These are phyloP conservation scores for Trifolium repens DNA, from an alignment of 306 rosid genomes.

Conservation along the genomic window DNA sequence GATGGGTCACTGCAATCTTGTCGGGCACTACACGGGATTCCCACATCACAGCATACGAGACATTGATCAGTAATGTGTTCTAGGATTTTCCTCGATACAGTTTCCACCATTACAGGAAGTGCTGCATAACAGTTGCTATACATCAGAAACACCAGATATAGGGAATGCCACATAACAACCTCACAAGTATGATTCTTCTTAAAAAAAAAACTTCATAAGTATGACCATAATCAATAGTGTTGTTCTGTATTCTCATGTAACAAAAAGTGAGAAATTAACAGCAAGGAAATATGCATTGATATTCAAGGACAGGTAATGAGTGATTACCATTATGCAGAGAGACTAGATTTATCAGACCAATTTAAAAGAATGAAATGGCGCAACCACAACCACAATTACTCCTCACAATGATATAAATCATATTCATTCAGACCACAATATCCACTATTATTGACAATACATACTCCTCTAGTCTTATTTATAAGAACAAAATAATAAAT, in stretches of 20 bases:
- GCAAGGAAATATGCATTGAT: conserved; percentile 27
- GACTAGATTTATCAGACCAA: too few species aligned
- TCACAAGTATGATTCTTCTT: neutral
- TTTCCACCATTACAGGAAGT: conserved; percentile 90
- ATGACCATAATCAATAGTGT: conserved; percentile 15
- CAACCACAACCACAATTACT: too few species aligned
- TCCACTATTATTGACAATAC: neutral
- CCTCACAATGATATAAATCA: conserved; percentile 19
- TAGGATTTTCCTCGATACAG: conserved; percentile 70
- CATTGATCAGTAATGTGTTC: conserved; percentile 94
- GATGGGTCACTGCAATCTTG: conserved; percentile 90
- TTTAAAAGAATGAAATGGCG: too few species aligned
- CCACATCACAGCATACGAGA: conserved; percentile 96
- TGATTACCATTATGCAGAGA: too few species aligned
- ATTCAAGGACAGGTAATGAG: too few species aligned
- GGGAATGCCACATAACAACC: conserved; percentile 32
- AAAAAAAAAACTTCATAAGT: conserved; percentile 13
- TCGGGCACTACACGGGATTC: conserved; percentile 88
- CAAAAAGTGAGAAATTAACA: conserved; percentile 14
- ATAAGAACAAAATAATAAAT: neutral
- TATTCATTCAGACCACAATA: conserved; percentile 5
- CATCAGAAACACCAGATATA: conserved; percentile 34
- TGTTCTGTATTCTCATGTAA: conserved; percentile 18
- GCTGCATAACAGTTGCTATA: conserved; percentile 59
- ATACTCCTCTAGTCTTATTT: neutral